These are phyloP conservation scores for Trametes versicolor DNA, from an alignment of 1,284 basidiomycete genomes.

Conservation along the genomic window DNA sequence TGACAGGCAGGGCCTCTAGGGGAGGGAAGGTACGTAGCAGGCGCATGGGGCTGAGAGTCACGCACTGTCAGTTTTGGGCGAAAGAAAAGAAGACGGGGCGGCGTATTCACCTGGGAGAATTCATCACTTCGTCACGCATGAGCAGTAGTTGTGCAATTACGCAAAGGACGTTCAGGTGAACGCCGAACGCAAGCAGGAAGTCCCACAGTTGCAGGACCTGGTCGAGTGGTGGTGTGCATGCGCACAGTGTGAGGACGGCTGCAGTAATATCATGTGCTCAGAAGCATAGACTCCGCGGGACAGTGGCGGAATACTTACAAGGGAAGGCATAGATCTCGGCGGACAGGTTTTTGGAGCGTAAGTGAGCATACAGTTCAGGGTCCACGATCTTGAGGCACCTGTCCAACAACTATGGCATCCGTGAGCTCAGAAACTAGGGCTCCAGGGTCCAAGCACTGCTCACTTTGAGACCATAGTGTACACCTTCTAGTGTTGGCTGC, in stretches of 20 bases:
- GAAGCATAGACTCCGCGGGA: constrained; percentile 11
- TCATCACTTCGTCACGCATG: constrained; percentile 91
- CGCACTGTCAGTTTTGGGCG: constrained; percentile 7
- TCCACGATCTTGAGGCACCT: constrained; percentile 92
- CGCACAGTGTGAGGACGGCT: constrained; percentile 96
- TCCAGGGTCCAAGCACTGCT: too few species aligned
- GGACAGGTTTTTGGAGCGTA: constrained; percentile 93
- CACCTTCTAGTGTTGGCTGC: constrained; percentile 93
- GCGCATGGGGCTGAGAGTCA: constrained; percentile 84
- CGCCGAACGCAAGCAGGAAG: constrained; percentile 95
- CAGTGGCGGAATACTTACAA: constrained; percentile 62
- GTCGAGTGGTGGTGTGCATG: constrained; percentile 95
- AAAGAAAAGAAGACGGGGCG: background rate
- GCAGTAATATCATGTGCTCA: constrained; percentile 2
- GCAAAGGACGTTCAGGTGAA: constrained; percentile 95
- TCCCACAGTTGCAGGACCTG: constrained; percentile 97
- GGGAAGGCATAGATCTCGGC: constrained; percentile 98
- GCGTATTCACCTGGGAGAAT: constrained; percentile 74
- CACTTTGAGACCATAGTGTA: constrained; percentile 93
- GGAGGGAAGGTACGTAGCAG: constrained; percentile 95
- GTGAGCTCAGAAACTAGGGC: too few species aligned
- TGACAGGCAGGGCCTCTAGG: constrained; percentile 86
- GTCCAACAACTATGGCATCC: constrained; percentile 82
- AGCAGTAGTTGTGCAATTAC: constrained; percentile 94
- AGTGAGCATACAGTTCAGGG: constrained; percentile 81